A percentile compares a stretch with the other conserved stretches of the same genome.
Conservation (phyloP, 2,329 filamentous ascomycete species). For the Colletotrichum sp. region DNA sequence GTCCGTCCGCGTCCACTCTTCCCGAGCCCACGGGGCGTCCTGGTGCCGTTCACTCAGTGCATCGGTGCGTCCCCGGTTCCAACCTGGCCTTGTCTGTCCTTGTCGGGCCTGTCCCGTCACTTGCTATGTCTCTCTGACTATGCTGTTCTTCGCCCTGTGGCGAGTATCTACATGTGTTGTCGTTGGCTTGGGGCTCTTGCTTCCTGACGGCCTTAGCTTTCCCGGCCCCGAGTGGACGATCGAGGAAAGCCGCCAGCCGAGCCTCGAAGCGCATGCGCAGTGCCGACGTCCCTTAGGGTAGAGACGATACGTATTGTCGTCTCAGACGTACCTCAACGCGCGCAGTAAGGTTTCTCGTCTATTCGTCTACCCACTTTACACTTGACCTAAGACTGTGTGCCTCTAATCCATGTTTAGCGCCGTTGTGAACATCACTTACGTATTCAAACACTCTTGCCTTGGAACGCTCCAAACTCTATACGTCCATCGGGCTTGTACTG, state of each 20-base stretch:
- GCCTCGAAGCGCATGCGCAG: neutral
- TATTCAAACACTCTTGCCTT: slow-evolving; percentile 9
- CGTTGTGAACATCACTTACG: slow-evolving; percentile 6
- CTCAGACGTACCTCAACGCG: neutral
- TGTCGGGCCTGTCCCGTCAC: slow-evolving; percentile 1
- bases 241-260: neutral
- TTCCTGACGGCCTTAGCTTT: neutral
- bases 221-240: neutral
- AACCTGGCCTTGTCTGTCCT: neutral
- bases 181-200: neutral
- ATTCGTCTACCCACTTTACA: neutral
- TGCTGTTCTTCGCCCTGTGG: too few relatives aligned
- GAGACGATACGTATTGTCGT: neutral
- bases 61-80: slow-evolving; percentile 9
- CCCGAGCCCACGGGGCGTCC: slow-evolving; percentile 19
- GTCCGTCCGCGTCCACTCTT: slow-evolving; percentile 18
- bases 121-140: neutral
- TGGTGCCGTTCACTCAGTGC: slow-evolving; percentile 4
- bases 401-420: slow-evolving; percentile 2
- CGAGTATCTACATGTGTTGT: neutral
- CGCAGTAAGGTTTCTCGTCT: neutral
- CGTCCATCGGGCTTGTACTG: neutral
- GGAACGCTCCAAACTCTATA: slow-evolving; percentile 18
- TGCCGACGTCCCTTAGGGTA: neutral
- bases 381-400: neutral